Percentiles rank a stretch among this genome's conserved stretches.
phyloP scores from a whole-genome alignment of 192 early-diverging fungal species.

The Bifiguratus adelaidae region DNA sequence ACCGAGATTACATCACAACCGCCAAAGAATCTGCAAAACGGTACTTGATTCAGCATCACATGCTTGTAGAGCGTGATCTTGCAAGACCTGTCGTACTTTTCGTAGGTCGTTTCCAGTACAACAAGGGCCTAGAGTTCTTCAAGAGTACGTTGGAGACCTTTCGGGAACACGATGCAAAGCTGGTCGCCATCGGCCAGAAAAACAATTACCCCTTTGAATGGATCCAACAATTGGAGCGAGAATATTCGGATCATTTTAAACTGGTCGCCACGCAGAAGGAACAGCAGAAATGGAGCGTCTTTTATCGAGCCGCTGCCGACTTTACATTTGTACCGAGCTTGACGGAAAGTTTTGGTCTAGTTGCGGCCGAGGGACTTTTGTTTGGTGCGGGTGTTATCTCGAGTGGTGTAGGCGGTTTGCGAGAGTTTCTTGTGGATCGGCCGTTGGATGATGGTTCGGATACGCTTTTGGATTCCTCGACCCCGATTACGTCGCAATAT shows the following conservation, averaged over 20 bases:
- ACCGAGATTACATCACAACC: slow-evolving; percentile 9
- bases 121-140: slow-evolving; percentile 42
- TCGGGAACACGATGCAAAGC: slow-evolving; percentile 21
- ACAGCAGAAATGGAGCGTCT: slow-evolving; percentile 30
- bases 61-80: slow-evolving; percentile 23
- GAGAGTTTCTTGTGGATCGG: slow-evolving; percentile 38
- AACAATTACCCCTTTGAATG: slow-evolving; percentile 34
- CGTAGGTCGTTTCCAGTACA: slow-evolving; percentile 46
- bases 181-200: slow-evolving; percentile 42
- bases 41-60: slow-evolving; percentile 24
- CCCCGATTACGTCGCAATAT: slow-evolving; percentile 8
- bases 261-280: slow-evolving; percentile 23
- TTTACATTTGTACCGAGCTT: slow-evolving; percentile 37
- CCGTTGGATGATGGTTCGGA: slow-evolving; percentile 11
- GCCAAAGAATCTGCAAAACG: slow-evolving; percentile 33
- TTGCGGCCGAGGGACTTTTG: slow-evolving; percentile 42
- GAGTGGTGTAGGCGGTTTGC: slow-evolving; percentile 34
- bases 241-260: slow-evolving; percentile 22
- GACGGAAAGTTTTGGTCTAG: slow-evolving; percentile 42
- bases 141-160: slow-evolving; percentile 15
- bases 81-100: slow-evolving; percentile 29
- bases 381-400: slow-evolving; percentile 42
- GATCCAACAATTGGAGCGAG: slow-evolving; percentile 16
- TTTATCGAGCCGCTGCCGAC: slow-evolving; percentile 40
- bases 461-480: slow-evolving; percentile 7